Percentiles rank a stretch among this genome's conserved stretches.
Conservation (phyloP, 164 flowering plant genomes). For the Chimonanthus praecox region DNA sequence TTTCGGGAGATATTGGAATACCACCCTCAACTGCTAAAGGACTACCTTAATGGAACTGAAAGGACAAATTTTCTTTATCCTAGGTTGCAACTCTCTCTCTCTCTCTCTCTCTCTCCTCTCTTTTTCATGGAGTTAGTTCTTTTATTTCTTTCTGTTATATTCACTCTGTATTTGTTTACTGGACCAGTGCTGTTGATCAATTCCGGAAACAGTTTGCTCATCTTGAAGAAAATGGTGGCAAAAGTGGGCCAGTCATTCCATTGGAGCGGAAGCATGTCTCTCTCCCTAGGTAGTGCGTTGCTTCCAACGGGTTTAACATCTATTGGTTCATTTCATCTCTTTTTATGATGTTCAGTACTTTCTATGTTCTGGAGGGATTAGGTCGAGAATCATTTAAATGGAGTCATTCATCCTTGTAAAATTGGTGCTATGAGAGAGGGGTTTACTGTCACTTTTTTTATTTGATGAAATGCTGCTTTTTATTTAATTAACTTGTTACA, state of each 20-base stretch:
- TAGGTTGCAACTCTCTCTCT: constrained; percentile 33
- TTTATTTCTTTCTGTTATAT: background rate
- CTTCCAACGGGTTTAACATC: background rate
- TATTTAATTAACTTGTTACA: no score
- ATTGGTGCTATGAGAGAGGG: background rate
- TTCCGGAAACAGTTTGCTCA: constrained; percentile 84
- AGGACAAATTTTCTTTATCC: constrained; percentile 86
- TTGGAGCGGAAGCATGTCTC: constrained; percentile 80
- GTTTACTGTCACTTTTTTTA: background rate
- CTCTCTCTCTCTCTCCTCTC: background rate
- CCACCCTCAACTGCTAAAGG: constrained; percentile 83
- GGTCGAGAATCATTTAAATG: no score
- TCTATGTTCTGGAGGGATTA: background rate
- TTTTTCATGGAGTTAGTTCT: background rate
- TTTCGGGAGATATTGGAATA: constrained; percentile 85
- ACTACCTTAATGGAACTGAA: constrained; percentile 75
- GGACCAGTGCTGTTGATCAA: constrained; percentile 76
- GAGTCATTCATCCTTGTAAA: no score
- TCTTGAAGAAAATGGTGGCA: constrained; percentile 79
- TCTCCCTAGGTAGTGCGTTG: constrained; percentile 61
- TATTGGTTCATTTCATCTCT: background rate
- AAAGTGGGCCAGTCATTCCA: constrained; percentile 67
- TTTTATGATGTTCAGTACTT: background rate
- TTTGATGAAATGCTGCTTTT: no score
- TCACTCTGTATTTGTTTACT: background rate